Base-by-base conservation (phyloP, 371 early-diverging fungal species). In the Gilbertella persicaria region DNA sequence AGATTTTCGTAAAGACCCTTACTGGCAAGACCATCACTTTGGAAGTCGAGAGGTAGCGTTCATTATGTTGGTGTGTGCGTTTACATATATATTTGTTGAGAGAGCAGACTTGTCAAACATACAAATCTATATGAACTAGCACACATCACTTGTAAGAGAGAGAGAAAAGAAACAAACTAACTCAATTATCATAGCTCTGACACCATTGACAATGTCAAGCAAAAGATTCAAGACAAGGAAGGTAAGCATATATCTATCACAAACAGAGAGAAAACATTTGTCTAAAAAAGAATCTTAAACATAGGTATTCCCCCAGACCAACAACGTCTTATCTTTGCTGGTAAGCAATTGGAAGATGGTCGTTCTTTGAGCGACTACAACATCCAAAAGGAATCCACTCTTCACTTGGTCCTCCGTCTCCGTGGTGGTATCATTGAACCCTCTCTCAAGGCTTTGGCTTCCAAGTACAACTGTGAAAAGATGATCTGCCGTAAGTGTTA, bases 401-500 rank as follows among this genome's bases (percentile, higher is more conserved):
- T 97, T 55, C 98, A 97, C 83, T 78, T 97, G 55, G 96, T 96
- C 40, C 89, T 97, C 66, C 92, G 98, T 79, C 89, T 97, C 60
- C 92, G 97, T 82, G 97, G 97, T 85, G 90, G 89, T 85, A 84
- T 94, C 72, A 95, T 95, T 71, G 95, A 95, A 79, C 96, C 96
- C 55, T 91, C 94, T 63, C 83, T 96, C 62, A 93, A 91, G 85
- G 92, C 89, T 58, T 85, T 97, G 59, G 97, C 97, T 67, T 89
- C 91, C 76, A 96, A 94, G 85, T 95, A 89, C 90, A 94, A 95
- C 91, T 95, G 96, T 88, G 97, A 97, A 50, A 97, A 96, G 92
- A 92, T 89, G 92, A 90, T 97, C 73, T 97, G 97, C 92, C 92
- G 97, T 78, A 97, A 96, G 80, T 94, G 98, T 87, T 98, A 98